These are phyloP conservation scores for Chaetoceros muelleri DNA, from an alignment of 108 stramenopile species.

Conservation along the genomic window DNA sequence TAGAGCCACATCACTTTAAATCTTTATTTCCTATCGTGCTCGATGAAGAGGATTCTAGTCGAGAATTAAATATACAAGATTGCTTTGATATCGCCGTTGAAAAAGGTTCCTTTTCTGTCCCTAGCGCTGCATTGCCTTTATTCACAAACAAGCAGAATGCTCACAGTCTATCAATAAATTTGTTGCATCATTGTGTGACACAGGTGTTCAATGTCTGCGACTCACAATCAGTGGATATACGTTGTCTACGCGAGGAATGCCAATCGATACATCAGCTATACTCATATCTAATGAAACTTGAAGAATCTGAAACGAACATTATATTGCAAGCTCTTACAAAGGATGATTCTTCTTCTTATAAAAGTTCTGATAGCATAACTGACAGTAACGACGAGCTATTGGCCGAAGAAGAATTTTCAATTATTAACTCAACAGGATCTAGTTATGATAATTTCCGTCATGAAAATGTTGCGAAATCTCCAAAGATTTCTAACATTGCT, in stretches of 20 bases:
- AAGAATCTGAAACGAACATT: slow-evolving; percentile 26
- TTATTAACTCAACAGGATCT: too few relatives aligned
- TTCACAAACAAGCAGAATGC: slow-evolving; percentile 22
- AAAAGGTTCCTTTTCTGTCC: slow-evolving; percentile 24
- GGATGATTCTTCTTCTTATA: too few relatives aligned
- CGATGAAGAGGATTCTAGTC: neutral
- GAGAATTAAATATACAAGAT: slow-evolving; percentile 17
- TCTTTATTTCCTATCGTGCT: slow-evolving; percentile 31
- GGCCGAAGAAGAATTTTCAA: too few relatives aligned
- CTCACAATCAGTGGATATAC: neutral
- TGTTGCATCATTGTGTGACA: neutral
- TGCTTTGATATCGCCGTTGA: slow-evolving; percentile 14
- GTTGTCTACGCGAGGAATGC: slow-evolving; percentile 16
- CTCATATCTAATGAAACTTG: slow-evolving; percentile 37
- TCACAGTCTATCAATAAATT: slow-evolving; percentile 10
- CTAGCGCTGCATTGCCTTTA: slow-evolving; percentile 27
- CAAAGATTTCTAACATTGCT: slow-evolving; percentile 8
- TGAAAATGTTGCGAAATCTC: slow-evolving; percentile 3
- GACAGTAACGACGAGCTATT: neutral
- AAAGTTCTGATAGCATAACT: too few relatives aligned
- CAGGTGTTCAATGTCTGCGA: neutral
- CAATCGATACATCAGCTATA: slow-evolving; percentile 28
- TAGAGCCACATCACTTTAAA: slow-evolving; percentile 33
- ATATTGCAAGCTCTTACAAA: too few relatives aligned
- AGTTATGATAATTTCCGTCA: neutral